Conservation (phyloP, 768 basidiomycete genomes). For the Auricularia heimuer region DNA sequence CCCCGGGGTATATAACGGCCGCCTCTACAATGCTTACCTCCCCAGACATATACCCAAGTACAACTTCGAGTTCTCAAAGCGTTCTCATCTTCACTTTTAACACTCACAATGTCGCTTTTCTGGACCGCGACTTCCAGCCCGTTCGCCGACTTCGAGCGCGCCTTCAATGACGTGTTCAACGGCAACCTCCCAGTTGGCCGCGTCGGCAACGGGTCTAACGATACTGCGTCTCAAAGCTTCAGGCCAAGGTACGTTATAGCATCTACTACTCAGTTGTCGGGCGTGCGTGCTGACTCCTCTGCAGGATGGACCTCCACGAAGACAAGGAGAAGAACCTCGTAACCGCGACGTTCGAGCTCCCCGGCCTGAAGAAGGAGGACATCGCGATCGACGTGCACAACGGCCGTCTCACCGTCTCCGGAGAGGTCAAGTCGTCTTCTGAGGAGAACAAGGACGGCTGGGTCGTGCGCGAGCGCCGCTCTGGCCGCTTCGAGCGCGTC, state of each 20-base stretch:
- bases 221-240: background rate
- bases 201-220: background rate
- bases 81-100: background rate
- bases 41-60: too few relatives aligned
- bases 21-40: too few relatives aligned
- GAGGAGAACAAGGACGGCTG: constrained; percentile 26
- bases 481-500: constrained; percentile 42
- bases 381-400: constrained; percentile 29
- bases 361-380: constrained; percentile 39
- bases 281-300: background rate
- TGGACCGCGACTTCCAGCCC: background rate
- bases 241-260: background rate
- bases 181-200: background rate
- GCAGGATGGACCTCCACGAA: constrained; percentile 36
- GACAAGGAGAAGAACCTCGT: constrained; percentile 30
- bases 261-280: background rate
- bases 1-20: too few relatives aligned
- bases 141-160: background rate
- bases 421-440: constrained; percentile 26
- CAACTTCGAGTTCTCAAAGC: background rate
- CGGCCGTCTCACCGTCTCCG: constrained; percentile 38
- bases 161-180: background rate
- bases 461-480: constrained; percentile 35
- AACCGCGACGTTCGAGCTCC: constrained; percentile 46
- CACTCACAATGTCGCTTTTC: background rate